phyloP scores from a whole-genome alignment of 768 basidiomycete species.

The Lactifluus subvellereus region DNA sequence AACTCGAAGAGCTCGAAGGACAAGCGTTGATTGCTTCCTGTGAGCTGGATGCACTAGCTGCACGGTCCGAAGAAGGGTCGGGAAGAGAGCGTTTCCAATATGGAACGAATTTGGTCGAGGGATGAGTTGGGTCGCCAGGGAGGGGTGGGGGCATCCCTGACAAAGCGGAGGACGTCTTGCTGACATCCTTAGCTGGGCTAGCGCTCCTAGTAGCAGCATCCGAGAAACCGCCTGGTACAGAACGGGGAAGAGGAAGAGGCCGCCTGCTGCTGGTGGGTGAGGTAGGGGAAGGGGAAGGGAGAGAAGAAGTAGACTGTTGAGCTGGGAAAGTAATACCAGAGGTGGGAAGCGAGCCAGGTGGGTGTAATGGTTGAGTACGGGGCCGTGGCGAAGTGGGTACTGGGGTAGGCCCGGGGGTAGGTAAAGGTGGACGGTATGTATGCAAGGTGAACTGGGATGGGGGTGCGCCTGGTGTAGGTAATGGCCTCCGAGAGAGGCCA shows the following conservation, averaged over 20 bases:
- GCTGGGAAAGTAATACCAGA: background rate
- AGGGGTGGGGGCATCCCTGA: background rate
- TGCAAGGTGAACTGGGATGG: slow-evolving; percentile 3
- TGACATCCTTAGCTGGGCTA: slow-evolving; percentile 20
- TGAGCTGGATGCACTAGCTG: slow-evolving; percentile 5
- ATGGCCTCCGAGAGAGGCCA: slow-evolving; percentile 20
- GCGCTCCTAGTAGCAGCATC: slow-evolving; percentile 14
- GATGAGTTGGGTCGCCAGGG: background rate
- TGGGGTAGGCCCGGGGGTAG: slow-evolving; percentile 24
- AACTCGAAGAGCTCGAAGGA: background rate
- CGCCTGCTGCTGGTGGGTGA: slow-evolving; percentile 19
- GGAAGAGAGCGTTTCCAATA: slow-evolving; percentile 26
- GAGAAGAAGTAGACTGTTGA: background rate
- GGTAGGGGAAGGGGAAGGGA: slow-evolving; percentile 17
- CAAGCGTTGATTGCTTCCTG: slow-evolving; percentile 11
- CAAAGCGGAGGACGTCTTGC: slow-evolving; percentile 2
- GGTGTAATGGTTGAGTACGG: background rate
- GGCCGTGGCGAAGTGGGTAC: slow-evolving; percentile 12
- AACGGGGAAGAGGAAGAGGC: slow-evolving; percentile 22
- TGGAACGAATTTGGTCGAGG: slow-evolving; percentile 20
- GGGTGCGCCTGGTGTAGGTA: slow-evolving; percentile 24
- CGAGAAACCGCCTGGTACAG: background rate
- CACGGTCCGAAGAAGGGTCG: slow-evolving; percentile 18
- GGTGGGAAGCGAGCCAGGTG: slow-evolving; percentile 3
- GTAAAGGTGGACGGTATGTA: slow-evolving; percentile 20